phyloP scores from a whole-genome alignment of 495 filamentous ascomycete genomes.

The Penicillium cataractarum region DNA sequence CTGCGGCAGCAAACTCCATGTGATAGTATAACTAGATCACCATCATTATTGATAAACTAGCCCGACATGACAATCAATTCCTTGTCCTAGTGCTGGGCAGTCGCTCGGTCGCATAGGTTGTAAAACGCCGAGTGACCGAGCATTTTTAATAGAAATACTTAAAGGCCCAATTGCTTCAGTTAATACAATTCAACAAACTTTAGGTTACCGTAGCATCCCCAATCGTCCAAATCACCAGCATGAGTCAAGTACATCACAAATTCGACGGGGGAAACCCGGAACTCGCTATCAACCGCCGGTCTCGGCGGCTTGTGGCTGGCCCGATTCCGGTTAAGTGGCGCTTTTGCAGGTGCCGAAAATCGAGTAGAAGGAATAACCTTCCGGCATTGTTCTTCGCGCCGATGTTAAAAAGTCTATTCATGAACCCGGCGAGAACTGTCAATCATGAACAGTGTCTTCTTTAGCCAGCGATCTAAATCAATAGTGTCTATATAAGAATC shows the following conservation, averaged over 20 bases:
- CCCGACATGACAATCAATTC: neutral
- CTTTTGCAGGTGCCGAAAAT: neutral
- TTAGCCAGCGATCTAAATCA: neutral
- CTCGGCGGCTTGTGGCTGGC: neutral
- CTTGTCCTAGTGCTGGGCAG: neutral
- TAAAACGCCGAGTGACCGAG: neutral
- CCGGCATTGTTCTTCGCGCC: neutral
- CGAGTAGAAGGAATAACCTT: neutral
- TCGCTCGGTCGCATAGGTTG: neutral
- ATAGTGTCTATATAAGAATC: neutral
- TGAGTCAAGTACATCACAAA: slow-evolving; percentile 1
- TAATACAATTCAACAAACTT: too few relatives aligned
- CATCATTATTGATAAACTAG: neutral
- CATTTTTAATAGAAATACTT: too few relatives aligned
- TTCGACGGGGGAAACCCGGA: neutral
- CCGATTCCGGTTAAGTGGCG: neutral
- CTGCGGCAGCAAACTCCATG: neutral
- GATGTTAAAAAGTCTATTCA: neutral
- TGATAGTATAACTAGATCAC: neutral
- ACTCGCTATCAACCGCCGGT: neutral
- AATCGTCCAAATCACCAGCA: neutral
- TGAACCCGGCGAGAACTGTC: neutral
- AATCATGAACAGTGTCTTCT: neutral
- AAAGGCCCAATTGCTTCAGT: neutral
- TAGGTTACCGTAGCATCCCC: too few relatives aligned